These are phyloP conservation scores for Picea sitchensis DNA, from an alignment of 75 land plant species.

Conservation along the genomic window DNA sequence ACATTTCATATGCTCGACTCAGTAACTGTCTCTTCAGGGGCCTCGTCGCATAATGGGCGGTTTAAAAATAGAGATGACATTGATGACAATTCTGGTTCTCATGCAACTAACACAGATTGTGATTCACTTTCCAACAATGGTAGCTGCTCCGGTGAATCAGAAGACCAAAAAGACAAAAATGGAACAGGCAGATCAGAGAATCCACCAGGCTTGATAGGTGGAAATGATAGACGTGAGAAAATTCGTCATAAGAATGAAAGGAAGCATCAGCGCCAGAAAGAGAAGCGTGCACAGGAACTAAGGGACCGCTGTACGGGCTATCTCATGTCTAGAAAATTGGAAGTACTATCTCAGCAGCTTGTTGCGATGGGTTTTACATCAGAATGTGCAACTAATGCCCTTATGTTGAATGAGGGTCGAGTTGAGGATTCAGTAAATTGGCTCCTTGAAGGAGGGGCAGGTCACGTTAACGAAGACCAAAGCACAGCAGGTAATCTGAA, in stretches of 20 bases:
- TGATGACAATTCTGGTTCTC: slow-evolving; percentile 47
- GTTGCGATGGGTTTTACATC: slow-evolving; percentile 85
- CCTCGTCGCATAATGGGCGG: slow-evolving; percentile 35
- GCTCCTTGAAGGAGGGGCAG: slow-evolving; percentile 74
- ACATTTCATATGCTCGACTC: slow-evolving; percentile 70
- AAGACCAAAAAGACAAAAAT: slow-evolving; percentile 60
- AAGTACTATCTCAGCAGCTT: slow-evolving; percentile 74
- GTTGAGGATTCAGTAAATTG: slow-evolving; percentile 79
- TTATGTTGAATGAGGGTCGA: slow-evolving; percentile 81
- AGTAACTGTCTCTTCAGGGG: slow-evolving; percentile 19
- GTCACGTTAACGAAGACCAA: background rate
- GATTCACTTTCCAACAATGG: slow-evolving; percentile 79
- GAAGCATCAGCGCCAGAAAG: slow-evolving; percentile 95
- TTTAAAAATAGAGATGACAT: slow-evolving; percentile 52
- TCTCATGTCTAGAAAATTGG: slow-evolving; percentile 87
- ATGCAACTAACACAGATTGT: slow-evolving; percentile 33
- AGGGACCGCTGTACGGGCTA: slow-evolving; percentile 71
- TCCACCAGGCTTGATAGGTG: slow-evolving; percentile 49
- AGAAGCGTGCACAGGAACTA: slow-evolving; percentile 83
- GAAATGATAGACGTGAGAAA: slow-evolving; percentile 78
- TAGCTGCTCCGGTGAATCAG: slow-evolving; percentile 82
- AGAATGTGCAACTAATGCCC: slow-evolving; percentile 90
- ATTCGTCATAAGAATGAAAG: slow-evolving; percentile 81
- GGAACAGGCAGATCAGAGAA: slow-evolving; percentile 27
- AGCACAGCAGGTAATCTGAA: slow-evolving; percentile 38